These are phyloP conservation scores for Clarireedia homoeocarpa DNA, from an alignment of 2,329 filamentous ascomycete species.

Conservation along the genomic window DNA sequence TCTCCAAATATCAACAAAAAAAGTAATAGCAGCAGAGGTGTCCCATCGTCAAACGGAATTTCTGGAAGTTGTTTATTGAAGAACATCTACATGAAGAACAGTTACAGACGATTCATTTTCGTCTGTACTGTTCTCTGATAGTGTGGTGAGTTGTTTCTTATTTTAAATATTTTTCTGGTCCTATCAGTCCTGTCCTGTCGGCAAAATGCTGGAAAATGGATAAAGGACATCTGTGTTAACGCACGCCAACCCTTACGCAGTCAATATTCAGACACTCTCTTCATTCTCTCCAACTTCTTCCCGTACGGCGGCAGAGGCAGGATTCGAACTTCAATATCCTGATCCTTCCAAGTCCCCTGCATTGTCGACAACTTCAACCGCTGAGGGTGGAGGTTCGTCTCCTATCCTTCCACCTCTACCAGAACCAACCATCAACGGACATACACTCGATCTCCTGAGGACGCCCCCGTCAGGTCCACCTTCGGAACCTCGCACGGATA, in stretches of 20 bases:
- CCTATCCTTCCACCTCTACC: slow-evolving; percentile 51
- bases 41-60: not conserved
- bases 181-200: not conserved
- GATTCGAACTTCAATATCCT: slow-evolving; percentile 24
- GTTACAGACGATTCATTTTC: slow-evolving; percentile 48
- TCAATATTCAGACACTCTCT: slow-evolving; percentile 26
- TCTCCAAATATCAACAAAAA: not conserved
- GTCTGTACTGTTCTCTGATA: slow-evolving; percentile 53
- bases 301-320: slow-evolving; percentile 56
- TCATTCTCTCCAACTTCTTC: slow-evolving; percentile 40
- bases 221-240: not conserved
- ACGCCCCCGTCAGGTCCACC: slow-evolving; percentile 35
- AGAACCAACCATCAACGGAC: slow-evolving; percentile 49
- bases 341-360: slow-evolving; percentile 45
- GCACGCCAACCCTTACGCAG: not conserved
- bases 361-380: slow-evolving; percentile 54
- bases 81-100: slow-evolving; percentile 25
- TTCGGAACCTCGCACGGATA: slow-evolving; percentile 17
- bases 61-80: not conserved
- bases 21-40: not conserved
- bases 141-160: slow-evolving; percentile 6
- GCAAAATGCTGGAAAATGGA: slow-evolving; percentile 3
- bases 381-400: slow-evolving; percentile 49
- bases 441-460: slow-evolving; percentile 46
- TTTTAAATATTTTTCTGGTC: slow-evolving; percentile 1